Evolutionary conservation across 2,329 filamentous ascomycete species (phyloP), one percentile per base, ranked within the genome.

Genomic region (Arthrobotrys iridis): DNA sequence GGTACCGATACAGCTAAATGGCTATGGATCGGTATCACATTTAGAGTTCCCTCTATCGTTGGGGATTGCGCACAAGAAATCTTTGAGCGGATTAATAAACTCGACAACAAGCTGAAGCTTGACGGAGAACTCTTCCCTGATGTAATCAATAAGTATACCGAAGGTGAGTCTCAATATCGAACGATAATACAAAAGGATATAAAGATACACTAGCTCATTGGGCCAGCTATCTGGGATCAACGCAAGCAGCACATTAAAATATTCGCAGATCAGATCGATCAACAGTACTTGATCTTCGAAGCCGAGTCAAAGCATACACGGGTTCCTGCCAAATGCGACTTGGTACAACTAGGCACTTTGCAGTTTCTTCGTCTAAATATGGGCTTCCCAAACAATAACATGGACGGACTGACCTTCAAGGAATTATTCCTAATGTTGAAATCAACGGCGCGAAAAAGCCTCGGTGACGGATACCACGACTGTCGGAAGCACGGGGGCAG

Each of bases 271-370:
- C n/a, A n/a, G n/a, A n/a, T n/a, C n/a, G n/a, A n/a, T n/a, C n/a
- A n/a, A n/a, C n/a, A n/a, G n/a, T n/a, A n/a, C n/a, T n/a, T n/a
- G n/a, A n/a, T n/a, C n/a, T n/a, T n/a, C 1, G 13, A 18, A 13
- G 46, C 20, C 46, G n/a, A 52, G 2, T 6, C 4, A n/a, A 15
- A 13, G 35, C 5, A 40, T n/a, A n/a, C n/a, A n/a, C n/a, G n/a
- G n/a, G n/a, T n/a, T n/a, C n/a, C 58, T 18, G 58, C 20, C n/a
- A 24, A 62, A 48, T 66, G 63, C 11, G 63, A 66, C 35, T 2
- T 66, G 37, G 35, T 58, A n/a, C 48, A 66, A 15, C 26, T 66
- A 7, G 63, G 63, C 3, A 66, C 33, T 20, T 28, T 66, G 10
- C 57, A 58, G 30, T 35, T 26, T 7, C 22, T 66, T 10, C 55